Percentiles rank a stretch among this genome's conserved stretches.
These are phyloP conservation scores for Wickerhamomyces kurtzmanii DNA, from an alignment of 805 yeast species.

Conservation along the genomic window DNA sequence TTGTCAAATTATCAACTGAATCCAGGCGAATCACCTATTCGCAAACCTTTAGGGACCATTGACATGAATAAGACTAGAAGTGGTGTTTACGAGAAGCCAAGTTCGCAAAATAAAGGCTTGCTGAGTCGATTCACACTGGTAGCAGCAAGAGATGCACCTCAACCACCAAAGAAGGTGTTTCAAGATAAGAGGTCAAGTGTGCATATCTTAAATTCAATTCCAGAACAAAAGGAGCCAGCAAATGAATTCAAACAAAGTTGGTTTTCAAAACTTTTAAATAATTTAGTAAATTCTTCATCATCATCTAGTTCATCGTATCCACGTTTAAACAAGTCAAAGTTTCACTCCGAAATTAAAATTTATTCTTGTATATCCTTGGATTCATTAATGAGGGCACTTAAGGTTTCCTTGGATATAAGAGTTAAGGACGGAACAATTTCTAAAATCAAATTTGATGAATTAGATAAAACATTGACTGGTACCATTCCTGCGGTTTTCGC, in stretches of 20 bases:
- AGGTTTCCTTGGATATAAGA: constrained; percentile 33
- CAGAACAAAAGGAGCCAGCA: no score
- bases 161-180: constrained; percentile 10
- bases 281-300: constrained; percentile 10
- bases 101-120: background rate
- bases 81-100: no score
- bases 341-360: no score
- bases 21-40: no score
- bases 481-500: constrained; percentile 36
- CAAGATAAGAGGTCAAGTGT: constrained; percentile 16
- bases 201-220: background rate
- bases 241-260: constrained; percentile 16
- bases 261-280: constrained; percentile 28
- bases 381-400: constrained; percentile 15
- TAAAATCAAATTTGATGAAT: constrained; percentile 31
- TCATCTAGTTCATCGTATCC: no score
- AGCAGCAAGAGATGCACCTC: constrained; percentile 14
- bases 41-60: no score
- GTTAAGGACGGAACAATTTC: constrained; percentile 39
- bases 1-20: no score
- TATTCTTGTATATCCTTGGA: constrained; percentile 6
- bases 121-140: background rate
- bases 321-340: no score
- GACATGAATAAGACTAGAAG: no score
- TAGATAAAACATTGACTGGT: constrained; percentile 33